phyloP scores from a whole-genome alignment of 805 yeast genomes.

The Starmerella apis region DNA sequence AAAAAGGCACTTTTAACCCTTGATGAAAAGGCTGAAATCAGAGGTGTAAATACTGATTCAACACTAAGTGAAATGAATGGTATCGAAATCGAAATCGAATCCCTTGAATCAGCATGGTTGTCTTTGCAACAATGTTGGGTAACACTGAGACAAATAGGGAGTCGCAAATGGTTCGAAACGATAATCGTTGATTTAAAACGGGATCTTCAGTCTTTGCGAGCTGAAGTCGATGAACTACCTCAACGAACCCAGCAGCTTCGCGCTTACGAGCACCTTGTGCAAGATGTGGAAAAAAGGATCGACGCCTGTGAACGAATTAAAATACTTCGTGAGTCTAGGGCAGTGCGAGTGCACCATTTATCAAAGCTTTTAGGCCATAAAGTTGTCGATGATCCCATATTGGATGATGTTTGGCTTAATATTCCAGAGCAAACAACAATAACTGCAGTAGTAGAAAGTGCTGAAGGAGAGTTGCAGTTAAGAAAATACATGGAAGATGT shows the following conservation, averaged over 20 bases:
- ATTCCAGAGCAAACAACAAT: slow-evolving; percentile 42
- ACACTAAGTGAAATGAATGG: neutral
- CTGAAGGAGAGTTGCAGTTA: slow-evolving; percentile 60
- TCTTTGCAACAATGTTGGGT: neutral
- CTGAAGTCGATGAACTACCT: neutral
- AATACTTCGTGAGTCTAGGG: slow-evolving; percentile 40
- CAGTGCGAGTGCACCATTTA: slow-evolving; percentile 63
- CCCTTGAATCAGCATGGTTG: slow-evolving; percentile 5
- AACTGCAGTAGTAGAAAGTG: slow-evolving; percentile 45
- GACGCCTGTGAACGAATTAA: slow-evolving; percentile 7
- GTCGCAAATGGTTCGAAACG: neutral
- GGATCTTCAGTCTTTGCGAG: neutral
- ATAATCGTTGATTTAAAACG: neutral
- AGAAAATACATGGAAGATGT: slow-evolving; percentile 48
- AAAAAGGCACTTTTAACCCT: neutral
- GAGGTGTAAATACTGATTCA: no score
- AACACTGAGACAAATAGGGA: neutral
- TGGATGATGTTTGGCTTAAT: slow-evolving; percentile 48
- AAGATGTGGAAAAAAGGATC: neutral
- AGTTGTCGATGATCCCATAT: slow-evolving; percentile 29
- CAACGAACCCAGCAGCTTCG: slow-evolving; percentile 1
- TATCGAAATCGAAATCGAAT: neutral
- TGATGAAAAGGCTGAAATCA: neutral
- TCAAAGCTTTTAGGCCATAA: slow-evolving; percentile 28
- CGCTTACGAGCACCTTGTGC: neutral